A percentile compares a stretch with the other conserved stretches of the same genome.
Conservation (phyloP, 345 rosid species). For the Eucalyptus regnans region DNA sequence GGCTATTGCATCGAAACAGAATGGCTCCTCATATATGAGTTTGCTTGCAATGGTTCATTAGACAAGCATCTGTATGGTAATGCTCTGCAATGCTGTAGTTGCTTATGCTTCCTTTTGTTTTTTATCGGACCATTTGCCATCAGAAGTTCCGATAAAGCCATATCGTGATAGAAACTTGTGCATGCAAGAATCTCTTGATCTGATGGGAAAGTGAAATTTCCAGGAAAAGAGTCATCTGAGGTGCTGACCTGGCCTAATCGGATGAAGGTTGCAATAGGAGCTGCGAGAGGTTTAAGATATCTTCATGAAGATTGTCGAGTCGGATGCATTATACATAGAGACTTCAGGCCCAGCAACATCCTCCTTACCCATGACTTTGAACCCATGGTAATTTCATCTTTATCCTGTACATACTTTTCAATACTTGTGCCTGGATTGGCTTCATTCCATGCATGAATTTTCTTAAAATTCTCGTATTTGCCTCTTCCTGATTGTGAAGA, state of each 20-base stretch:
- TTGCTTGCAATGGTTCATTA: constrained; percentile 52
- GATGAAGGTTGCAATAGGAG: constrained; percentile 53
- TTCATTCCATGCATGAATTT: background rate
- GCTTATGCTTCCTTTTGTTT: background rate
- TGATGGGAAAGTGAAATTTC: background rate
- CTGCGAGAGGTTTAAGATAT: constrained; percentile 59
- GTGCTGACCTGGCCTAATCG: constrained; percentile 31
- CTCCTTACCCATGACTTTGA: constrained; percentile 65
- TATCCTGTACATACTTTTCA: background rate
- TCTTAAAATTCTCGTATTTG: background rate
- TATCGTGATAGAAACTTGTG: background rate
- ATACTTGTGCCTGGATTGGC: background rate
- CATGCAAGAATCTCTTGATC: background rate
- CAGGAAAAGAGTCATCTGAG: constrained; percentile 10
- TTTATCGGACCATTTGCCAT: background rate
- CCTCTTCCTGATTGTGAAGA: background rate
- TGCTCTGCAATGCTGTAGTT: background rate
- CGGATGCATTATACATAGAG: constrained; percentile 62
- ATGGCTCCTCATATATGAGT: constrained; percentile 56
- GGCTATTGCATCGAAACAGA: constrained; percentile 53
- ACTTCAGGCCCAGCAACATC: constrained; percentile 53
- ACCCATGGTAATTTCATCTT: constrained; percentile 28
- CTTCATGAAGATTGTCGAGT: constrained; percentile 73
- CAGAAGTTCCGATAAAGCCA: background rate
- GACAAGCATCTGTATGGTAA: constrained; percentile 57